Evolutionary conservation across 495 filamentous ascomycete species (phyloP), one percentile per base, ranked within the genome.

Genomic region (Letharia lupina): DNA sequence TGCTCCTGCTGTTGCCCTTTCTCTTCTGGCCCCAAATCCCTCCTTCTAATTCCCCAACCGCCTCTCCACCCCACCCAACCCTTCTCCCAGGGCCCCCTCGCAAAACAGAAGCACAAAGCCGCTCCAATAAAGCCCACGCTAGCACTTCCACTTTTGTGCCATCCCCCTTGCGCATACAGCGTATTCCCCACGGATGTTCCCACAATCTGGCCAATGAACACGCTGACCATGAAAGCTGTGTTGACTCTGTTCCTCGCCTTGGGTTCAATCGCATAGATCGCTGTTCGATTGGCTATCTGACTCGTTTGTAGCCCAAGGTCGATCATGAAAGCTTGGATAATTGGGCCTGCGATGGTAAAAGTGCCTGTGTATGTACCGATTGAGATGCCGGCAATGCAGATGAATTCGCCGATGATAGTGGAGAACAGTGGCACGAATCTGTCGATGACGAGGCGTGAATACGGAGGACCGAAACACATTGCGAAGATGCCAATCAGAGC

Each of bases 61-160:
- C 87, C 89, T 18, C 75, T 76, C 90, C 90, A 93, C 0, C 90
- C 90, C 35, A 91, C 59, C 90, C 89, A 93, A 0, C 87, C 77
- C 42, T 72, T 84, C 75, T 91, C 89, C 68, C 81, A 78, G 20
- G 91, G 91, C 0, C 88, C 89, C 35, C 88, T 80, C 15, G 74
- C 73, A 56, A 85, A 70, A 56, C 80, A 83, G 47, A 90, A 69
- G 20, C 85, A 47, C 67, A 91, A 67, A 23, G 86, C 84, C 31
- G 81, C 74, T 0, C 77, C 84, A 28, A 88, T 81, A 66, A 90
- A 87, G 7, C 79, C 88, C 66, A 93, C 79, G 71, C 85, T 89
- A 37, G 83, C 83, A 68, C 84, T 84, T 13, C 87, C 87, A 56
- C 84, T 87, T 57, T 81, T 80, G 15, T 84, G 77, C 91, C 91